Base-by-base conservation (phyloP, 768 basidiomycete genomes). In the Albatrellus ellisii region DNA sequence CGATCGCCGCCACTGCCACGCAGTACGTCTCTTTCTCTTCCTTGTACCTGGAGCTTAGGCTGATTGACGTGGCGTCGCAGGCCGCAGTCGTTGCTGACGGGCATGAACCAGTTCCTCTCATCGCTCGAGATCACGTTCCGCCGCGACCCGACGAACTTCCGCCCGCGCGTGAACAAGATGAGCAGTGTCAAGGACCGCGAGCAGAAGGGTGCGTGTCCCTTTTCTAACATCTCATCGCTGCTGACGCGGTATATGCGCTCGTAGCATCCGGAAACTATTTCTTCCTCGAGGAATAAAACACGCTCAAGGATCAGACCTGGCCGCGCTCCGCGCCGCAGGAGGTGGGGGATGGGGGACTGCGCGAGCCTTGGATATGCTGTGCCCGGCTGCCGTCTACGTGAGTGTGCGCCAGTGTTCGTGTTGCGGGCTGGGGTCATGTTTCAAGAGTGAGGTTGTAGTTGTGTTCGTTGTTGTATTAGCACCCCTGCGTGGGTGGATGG, bases 71-170 rank as follows among this genome's bases (percentile, higher is more conserved):
- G 40, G 17, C 37, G 3, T 22, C n/a, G 21, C 20, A 92, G 89
- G 46, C 94, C 95, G 3, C 90, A 98, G 62, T 88, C 89, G 5
- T 70, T 99, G 18, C 68, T 98, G 43, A 81, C 89, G 9, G 95
- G 95, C 22, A 97, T 99, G 92, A 98, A 99, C 68, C 80, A 81
- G 53, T 99, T 99, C 77, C 65, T 99, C 44, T 84, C 86, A 1
- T 89, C 85, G 9, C 69, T 99, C 11, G 90, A 98, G 62, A 94
- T 98, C 59, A 98, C 95, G 1, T 98, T 98, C 79, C 73, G 95
- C 46, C 80, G 95, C 52, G 95, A 99, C 62, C 95, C 94, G 9
- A 94, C 90, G 45, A 89, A 90, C 65, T 90, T 75, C 69, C 72
- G 87, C 31, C 87, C 87, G 27, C 77, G 87, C 31, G 87, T 90